Base-by-base conservation (phyloP, 2,329 filamentous ascomycete species). In the Beauveria pseudobassiana region DNA sequence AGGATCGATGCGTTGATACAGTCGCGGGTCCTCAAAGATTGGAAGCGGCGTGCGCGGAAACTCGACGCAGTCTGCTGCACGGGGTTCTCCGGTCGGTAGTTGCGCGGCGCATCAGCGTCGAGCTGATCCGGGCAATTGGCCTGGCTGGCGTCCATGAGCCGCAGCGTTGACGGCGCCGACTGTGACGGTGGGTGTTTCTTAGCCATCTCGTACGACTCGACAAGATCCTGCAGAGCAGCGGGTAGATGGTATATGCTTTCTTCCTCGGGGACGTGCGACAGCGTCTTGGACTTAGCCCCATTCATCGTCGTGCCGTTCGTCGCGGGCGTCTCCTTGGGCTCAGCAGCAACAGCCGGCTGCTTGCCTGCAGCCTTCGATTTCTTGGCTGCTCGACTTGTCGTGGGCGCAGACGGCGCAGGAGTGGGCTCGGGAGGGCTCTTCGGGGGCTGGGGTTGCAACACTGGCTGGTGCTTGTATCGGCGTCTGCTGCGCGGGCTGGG, bases 161-260 rank as follows among this genome's bases (percentile, higher is more conserved):
- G 84, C 69, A 91, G 81, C 57, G 90, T 86, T 48, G 87, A 80
- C 40, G 86, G 84, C 59, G 89, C 85, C 22, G 82, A 80, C 5
- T 83, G 79, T 18, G 84, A 80, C 59, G 82, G 76, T 26, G 84
- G 82, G 38, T 88, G 85, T 69, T 85, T 87, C 76, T 90, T 93
- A 2, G 90, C 90, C 16, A 86, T 82, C 73, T 98, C 93, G 70
- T 93, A 97, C 0, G 93, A 92, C 63, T 96, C 91, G 20, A 98
- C 85, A 40, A 99, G 80, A 72, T 99, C 95, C 70, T 92, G 90
- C 59, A 99, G 78, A 34, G 90, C 91, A 7, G 92, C 85, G 4
- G 95, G 95, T 43, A 99, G 83, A 73, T 98, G 93, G 74, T 93
- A 99, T 68, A 97, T 89, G 14, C 90, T 95, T 75, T 97, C 90